phyloP scores from a whole-genome alignment of 2,329 filamentous ascomycete species.

The Stachybotrys elegans region DNA sequence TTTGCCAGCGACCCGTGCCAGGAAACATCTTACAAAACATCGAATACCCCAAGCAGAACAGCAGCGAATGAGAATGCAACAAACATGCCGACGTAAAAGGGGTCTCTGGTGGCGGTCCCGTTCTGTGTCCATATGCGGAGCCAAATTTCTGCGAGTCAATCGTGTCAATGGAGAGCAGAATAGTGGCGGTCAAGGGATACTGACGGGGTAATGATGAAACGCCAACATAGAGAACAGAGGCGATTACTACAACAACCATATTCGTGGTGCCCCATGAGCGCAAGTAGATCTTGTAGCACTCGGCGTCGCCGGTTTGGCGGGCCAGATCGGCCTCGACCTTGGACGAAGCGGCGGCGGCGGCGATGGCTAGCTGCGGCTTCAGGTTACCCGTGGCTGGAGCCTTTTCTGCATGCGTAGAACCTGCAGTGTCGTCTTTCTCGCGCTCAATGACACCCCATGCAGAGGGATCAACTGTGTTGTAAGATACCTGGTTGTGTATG shows the following conservation, averaged over 20 bases:
- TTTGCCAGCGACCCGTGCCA: background rate
- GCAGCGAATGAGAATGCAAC: slow-evolving; percentile 13
- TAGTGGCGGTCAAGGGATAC: background rate
- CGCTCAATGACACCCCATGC: slow-evolving; percentile 12
- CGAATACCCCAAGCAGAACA: slow-evolving; percentile 9
- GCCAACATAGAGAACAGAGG: slow-evolving; percentile 8
- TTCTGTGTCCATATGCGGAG: slow-evolving; percentile 19
- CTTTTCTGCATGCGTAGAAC: background rate
- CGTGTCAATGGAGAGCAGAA: background rate
- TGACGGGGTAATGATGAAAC: slow-evolving; percentile 19
- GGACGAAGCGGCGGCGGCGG: background rate
- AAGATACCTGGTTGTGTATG: slow-evolving; percentile 17
- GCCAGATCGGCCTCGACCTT: slow-evolving; percentile 15
- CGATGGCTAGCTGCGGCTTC: background rate
- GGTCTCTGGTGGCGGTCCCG: slow-evolving; percentile 13
- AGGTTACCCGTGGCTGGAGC: background rate
- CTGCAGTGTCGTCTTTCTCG: background rate
- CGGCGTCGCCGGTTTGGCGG: slow-evolving; percentile 21
- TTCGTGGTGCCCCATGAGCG: slow-evolving; percentile 17
- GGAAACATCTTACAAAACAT: slow-evolving; percentile 4
- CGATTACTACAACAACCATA: slow-evolving; percentile 10
- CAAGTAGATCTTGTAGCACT: slow-evolving; percentile 23
- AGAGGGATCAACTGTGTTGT: slow-evolving; percentile 11
- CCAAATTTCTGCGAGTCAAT: slow-evolving; percentile 16
- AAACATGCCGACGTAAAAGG: slow-evolving; percentile 16